Conservation (phyloP, 2,329 filamentous ascomycete genomes). For the Plectosphaerella sp. region DNA sequence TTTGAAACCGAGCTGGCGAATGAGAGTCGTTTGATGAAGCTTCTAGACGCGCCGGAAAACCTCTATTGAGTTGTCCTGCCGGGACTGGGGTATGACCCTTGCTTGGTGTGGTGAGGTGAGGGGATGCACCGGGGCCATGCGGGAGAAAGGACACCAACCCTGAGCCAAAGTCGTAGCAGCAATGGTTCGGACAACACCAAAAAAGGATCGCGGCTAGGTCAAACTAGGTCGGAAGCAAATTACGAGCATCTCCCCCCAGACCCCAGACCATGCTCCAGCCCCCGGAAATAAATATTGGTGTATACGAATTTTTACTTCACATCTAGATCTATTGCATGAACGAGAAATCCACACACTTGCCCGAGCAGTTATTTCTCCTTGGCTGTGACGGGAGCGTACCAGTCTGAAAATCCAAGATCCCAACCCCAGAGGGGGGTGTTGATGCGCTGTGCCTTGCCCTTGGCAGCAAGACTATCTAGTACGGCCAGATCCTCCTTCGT, state of each 20-base stretch:
- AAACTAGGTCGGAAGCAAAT: too few relatives aligned
- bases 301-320: too few relatives aligned
- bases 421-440: constrained; percentile 27
- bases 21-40: background rate
- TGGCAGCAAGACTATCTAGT: constrained; percentile 16
- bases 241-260: too few relatives aligned
- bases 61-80: too few relatives aligned
- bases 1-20: background rate
- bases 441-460: constrained; percentile 24
- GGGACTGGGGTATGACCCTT: background rate
- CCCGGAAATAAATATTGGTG: too few relatives aligned
- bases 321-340: too few relatives aligned
- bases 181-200: too few relatives aligned
- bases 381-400: constrained; percentile 33
- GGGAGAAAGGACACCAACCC: too few relatives aligned
- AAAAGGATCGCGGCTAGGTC: too few relatives aligned
- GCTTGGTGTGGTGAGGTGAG: background rate
- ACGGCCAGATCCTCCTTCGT: background rate
- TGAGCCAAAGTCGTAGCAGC: too few relatives aligned
- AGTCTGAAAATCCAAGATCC: constrained; percentile 19
- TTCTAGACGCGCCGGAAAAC: background rate
- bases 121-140: background rate
- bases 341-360: too few relatives aligned
- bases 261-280: too few relatives aligned
- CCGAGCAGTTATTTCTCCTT: constrained; percentile 21